Percentiles rank a stretch among this genome's conserved stretches.
phyloP scores from a whole-genome alignment of 2,329 filamentous ascomycete genomes.

The Hymenoscyphus fructigenus region DNA sequence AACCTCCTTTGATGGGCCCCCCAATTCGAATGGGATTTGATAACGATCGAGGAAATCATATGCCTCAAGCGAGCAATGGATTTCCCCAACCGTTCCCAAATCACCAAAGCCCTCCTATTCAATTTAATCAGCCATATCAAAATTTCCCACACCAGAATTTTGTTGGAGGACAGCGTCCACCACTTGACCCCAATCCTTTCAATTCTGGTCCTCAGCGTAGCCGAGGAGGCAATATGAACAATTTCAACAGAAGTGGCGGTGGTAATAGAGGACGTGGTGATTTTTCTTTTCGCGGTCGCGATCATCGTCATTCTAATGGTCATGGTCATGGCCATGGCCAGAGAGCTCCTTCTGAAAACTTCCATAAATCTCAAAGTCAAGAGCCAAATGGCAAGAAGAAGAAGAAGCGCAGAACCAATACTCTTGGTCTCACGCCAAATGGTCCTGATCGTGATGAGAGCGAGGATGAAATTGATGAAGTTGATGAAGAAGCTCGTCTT shows the following conservation, averaged over 20 bases:
- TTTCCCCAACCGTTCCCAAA: constrained; percentile 40
- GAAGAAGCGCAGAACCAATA: constrained; percentile 68
- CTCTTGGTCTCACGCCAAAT: constrained; percentile 66
- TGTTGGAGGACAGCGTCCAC: constrained; percentile 36
- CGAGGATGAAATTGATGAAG: constrained; percentile 62
- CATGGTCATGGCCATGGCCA: constrained; percentile 29
- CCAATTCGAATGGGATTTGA: constrained; percentile 57
- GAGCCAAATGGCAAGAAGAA: constrained; percentile 49
- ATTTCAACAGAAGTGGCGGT: constrained; percentile 28
- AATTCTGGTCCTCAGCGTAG: constrained; percentile 40
- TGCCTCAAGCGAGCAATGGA: constrained; percentile 46
- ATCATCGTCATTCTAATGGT: constrained; percentile 33
- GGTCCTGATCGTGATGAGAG: constrained; percentile 53
- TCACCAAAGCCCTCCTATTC: constrained; percentile 35
- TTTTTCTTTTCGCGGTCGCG: constrained; percentile 42
- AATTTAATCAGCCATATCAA: constrained; percentile 38
- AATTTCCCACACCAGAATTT: constrained; percentile 41
- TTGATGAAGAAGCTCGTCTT: constrained; percentile 57
- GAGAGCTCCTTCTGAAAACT: constrained; percentile 33
- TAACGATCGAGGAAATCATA: constrained; percentile 42
- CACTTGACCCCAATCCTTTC: constrained; percentile 38
- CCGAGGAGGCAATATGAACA: constrained; percentile 42
- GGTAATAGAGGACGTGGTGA: constrained; percentile 40
- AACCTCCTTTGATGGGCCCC: constrained; percentile 51
- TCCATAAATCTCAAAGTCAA: constrained; percentile 52